A percentile compares a stretch with the other conserved stretches of the same genome.
Conservation (phyloP, 1,284 basidiomycete species). For the Ceratobasidium sp. region DNA sequence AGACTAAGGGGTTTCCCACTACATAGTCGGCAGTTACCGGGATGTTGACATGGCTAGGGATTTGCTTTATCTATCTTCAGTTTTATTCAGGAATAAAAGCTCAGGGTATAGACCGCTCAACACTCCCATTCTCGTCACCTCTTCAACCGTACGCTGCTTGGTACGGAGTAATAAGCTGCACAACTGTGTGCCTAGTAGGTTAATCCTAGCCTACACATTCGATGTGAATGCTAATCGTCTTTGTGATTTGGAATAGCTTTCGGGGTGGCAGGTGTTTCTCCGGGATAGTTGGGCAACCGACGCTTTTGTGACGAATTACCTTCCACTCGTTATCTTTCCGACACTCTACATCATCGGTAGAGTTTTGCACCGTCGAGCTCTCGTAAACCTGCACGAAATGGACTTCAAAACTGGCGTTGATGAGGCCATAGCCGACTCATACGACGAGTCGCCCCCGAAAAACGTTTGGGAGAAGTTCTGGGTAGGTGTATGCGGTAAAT, state of each 20-base stretch:
- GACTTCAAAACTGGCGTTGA: slow-evolving; percentile 1
- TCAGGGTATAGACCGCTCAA: slow-evolving; percentile 76
- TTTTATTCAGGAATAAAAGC: slow-evolving; percentile 81
- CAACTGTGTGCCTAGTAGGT: slow-evolving; percentile 77
- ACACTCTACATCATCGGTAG: slow-evolving; percentile 74
- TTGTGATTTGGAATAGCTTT: slow-evolving; percentile 65
- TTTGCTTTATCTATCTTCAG: slow-evolving; percentile 60
- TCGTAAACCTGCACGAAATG: slow-evolving; percentile 1
- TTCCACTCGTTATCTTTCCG: slow-evolving; percentile 81
- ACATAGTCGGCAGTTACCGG: slow-evolving; percentile 24
- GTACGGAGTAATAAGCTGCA: slow-evolving; percentile 68
- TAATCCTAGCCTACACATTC: slow-evolving; percentile 43
- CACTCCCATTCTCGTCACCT: slow-evolving; percentile 73
- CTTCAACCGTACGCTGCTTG: slow-evolving; percentile 79
- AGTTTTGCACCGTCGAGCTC: slow-evolving; percentile 50
- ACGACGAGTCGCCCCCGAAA: neutral
- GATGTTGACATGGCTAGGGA: slow-evolving; percentile 48
- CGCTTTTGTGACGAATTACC: slow-evolving; percentile 80
- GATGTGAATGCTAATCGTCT: no score
- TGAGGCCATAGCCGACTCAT: neutral
- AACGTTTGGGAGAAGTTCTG: slow-evolving; percentile 3
- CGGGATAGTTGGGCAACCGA: slow-evolving; percentile 70
- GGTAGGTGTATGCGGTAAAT: neutral
- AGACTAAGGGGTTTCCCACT: no score
- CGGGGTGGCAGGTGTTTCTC: slow-evolving; percentile 82